A percentile compares a stretch with the other conserved stretches of the same genome.
phyloP scores from a whole-genome alignment of 768 basidiomycete species.

The Pleurotus platypus region DNA sequence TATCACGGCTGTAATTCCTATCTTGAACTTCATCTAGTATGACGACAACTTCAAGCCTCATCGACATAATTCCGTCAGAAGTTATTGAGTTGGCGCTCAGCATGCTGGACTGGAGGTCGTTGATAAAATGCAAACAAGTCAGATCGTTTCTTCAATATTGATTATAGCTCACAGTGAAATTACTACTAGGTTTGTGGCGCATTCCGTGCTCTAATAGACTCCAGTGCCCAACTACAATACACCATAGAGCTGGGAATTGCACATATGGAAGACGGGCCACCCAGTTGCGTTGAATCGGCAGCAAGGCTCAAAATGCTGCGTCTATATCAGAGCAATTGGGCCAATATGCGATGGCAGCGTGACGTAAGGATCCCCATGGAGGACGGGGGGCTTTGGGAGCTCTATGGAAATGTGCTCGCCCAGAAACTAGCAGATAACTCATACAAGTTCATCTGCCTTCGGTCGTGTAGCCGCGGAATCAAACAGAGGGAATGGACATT shows the following conservation, averaged over 20 bases:
- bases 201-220: constrained; percentile 22
- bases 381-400: constrained; percentile 48
- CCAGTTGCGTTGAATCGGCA: constrained; percentile 19
- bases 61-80: constrained; percentile 13
- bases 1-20: too few species aligned
- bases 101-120: constrained; percentile 13
- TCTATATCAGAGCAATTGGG: constrained; percentile 36
- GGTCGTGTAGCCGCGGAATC: constrained; percentile 46
- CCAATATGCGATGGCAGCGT: constrained; percentile 30
- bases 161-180: background rate
- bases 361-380: constrained; percentile 33
- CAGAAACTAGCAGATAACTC: constrained; percentile 27
- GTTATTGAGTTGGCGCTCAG: constrained; percentile 12
- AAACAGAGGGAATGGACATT: constrained; percentile 41
- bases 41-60: too few species aligned
- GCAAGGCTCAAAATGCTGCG: constrained; percentile 36
- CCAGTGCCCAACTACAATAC: constrained; percentile 33
- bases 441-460: constrained; percentile 44
- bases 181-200: constrained; percentile 26
- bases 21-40: too few species aligned
- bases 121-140: constrained; percentile 25
- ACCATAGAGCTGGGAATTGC: constrained; percentile 41
- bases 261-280: constrained; percentile 37
- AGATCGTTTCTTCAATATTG: background rate
- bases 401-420: constrained; percentile 55